Base-by-base conservation (phyloP, 2,329 filamentous ascomycete genomes). In the Akanthomyces lecanii region DNA sequence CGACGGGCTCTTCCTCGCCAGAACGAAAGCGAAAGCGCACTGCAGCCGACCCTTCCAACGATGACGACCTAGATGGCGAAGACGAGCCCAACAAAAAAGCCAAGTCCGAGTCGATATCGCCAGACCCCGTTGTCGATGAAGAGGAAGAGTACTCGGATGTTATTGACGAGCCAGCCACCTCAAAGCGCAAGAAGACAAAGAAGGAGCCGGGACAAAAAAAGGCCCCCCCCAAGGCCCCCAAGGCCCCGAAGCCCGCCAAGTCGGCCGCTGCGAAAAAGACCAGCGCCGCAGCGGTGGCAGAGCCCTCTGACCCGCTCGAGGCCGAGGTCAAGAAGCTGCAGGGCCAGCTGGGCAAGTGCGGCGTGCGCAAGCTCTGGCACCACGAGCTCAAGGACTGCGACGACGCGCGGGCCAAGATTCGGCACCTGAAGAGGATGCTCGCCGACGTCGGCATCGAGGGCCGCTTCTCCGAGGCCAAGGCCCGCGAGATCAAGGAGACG, bases 341-440 rank as follows among this genome's bases (percentile, higher is more conserved):
- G 76, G 85, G 87, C 10, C 92, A 94, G 75, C 83, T 99, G 7
- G 78, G 89, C 52, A 97, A 97, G 75, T 99, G 94, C 71, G 94
- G 94, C 36, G 86, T 97, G 62, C 89, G 92, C 60, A 98, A 97
- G 73, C 85, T 97, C 65, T 99, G 95, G 94, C 85, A 84, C 56
- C 87, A 89, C 66, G 92, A 97, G 75, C 82, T 99, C 33, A 91
- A 91, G 73, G 80, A 86, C 61, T 92, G 85, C 69, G 84, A 88
- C 62, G 90, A 93, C 28, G 73, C 83, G 4, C 89, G 87, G 65
- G 91, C 86, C 56, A 97, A 97, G 79, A 91, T 97, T 65, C 82
- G 82, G 59, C 91, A 97, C 72, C 81, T 99, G 8, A 91, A 86
- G 72, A 78, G 78, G 12, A 89, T 96, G 88, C 82, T 99, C 30